Conservation (phyloP, 2,329 filamentous ascomycete species). For the Diaporthe batatas region DNA sequence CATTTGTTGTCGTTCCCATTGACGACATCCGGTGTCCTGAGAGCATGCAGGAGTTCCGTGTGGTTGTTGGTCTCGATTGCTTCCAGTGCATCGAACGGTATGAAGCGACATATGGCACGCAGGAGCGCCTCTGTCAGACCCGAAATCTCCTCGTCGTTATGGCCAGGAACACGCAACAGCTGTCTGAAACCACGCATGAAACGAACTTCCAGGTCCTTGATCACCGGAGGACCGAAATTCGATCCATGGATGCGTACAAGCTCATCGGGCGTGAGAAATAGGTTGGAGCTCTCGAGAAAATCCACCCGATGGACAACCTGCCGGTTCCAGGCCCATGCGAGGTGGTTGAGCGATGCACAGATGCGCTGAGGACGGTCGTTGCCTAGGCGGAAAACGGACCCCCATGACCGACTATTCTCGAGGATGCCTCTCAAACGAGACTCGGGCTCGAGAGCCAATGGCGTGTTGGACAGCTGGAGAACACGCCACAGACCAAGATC, state of each 20-base stretch:
- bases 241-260: neutral
- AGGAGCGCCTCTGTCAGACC: neutral
- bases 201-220: neutral
- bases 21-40: no score
- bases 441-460: neutral
- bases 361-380: conserved; percentile 15
- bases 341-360: conserved; percentile 3
- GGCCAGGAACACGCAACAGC: neutral
- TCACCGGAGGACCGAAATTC: neutral
- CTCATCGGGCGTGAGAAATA: neutral
- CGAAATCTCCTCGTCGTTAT: neutral
- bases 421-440: neutral
- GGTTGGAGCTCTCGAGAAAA: neutral
- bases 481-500: conserved; percentile 1
- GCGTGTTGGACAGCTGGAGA: conserved; percentile 12
- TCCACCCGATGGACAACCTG: neutral
- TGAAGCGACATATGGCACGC: neutral
- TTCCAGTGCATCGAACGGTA: neutral
- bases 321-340: neutral
- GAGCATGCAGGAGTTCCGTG: no score
- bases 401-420: neutral
- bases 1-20: neutral
- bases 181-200: neutral
- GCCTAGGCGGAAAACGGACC: neutral
- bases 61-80: neutral